Evolutionary conservation across 306 rosid species (phyloP), one percentile per base, ranked within the genome.

Genomic region (Cucurbita ficifolia): DNA sequence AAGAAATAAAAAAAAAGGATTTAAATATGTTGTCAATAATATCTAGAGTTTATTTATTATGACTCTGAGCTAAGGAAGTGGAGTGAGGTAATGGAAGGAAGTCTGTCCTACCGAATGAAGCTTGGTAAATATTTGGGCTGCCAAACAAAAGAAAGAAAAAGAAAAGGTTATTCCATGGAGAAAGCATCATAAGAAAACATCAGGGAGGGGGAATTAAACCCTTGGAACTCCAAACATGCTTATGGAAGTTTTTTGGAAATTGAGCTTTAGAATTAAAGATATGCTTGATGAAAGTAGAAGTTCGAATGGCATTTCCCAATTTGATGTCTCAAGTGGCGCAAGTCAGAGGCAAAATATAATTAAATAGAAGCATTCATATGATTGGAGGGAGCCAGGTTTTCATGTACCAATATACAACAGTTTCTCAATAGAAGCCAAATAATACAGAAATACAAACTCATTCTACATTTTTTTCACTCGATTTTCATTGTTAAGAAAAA

Each of bases 91-190:
- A 59, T 38, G 8, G 22, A 56, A 19, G n/a, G 7, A 43, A 84
- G 29, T 50, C 50, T 42, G 51, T 56, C 84, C 82, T 81, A 93
- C 98, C 81, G 88, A 82, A 90, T 86, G 83, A 93, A 87, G 74
- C 88, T 85, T 40, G 94, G 96, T 81, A 90, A 83, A 80, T 91
- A 94, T 84, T 91, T 94, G 61, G 99, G 99, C 99, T 90, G 97
- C 83, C 79, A 22, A 67, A 35, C 14, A 58, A 81, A 52, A 16
- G 77, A 72, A 17, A 77, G 39, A 80, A 81, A 29, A 77, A 74
- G 62, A 68, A 64, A 40, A 38, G 11, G 65, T 18, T 75, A 62
- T 77, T 62, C 71, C 3, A 40, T 16, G 40, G 48, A 60, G n/a
- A 71, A 57, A 36, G 42, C 2, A 69, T 24, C 13, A 4, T 16